Conservation (phyloP, 257 asterid genomes). For the Solanum lignicaule region DNA sequence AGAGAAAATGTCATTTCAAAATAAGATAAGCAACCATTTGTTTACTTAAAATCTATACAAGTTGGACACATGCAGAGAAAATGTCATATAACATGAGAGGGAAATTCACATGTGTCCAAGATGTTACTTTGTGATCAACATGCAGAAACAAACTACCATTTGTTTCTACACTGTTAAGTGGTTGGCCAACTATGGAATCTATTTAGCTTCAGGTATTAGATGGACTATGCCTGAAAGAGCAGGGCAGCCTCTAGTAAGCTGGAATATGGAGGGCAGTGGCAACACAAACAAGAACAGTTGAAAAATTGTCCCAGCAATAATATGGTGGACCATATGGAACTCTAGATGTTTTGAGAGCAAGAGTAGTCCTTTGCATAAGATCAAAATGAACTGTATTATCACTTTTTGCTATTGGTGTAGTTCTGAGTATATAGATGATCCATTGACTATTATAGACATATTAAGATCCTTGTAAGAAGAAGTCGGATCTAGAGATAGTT, state of each 20-base stretch:
- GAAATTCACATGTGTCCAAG: background rate
- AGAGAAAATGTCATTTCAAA: background rate
- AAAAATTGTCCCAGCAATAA: background rate
- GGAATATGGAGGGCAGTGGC: background rate
- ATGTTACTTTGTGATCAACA: background rate
- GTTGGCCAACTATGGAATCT: background rate
- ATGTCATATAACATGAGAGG: background rate
- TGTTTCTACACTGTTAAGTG: background rate
- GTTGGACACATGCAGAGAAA: too few species aligned
- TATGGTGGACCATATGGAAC: background rate
- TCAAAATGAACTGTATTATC: background rate
- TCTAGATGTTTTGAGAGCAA: background rate
- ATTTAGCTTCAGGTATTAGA: background rate
- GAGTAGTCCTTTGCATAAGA: background rate
- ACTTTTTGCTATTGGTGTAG: too few species aligned
- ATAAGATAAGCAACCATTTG: background rate
- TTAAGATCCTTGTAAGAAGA: background rate
- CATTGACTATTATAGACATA: background rate
- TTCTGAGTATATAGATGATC: background rate
- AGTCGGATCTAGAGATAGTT: background rate
- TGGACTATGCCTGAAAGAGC: background rate
- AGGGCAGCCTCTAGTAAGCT: background rate
- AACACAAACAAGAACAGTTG: background rate
- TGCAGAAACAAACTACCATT: background rate
- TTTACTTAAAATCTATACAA: too few species aligned